Base-by-base conservation (phyloP, 1,139 yeast genomes). In the Candida labiduridarum region DNA sequence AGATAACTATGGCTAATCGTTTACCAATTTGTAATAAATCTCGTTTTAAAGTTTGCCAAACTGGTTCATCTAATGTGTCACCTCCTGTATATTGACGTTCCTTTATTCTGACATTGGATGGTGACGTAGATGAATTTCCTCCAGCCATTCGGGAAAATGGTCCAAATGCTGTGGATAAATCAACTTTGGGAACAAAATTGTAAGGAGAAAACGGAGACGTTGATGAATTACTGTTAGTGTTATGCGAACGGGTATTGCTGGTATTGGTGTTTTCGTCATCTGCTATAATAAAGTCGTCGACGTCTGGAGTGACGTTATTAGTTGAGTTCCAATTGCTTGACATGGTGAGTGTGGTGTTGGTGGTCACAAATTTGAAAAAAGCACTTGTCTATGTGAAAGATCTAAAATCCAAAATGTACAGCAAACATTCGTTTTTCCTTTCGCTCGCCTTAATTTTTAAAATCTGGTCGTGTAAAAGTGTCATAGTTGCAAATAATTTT, bases 11-110 rank as follows among this genome's bases (percentile, higher is more conserved):
- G 27, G 82, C 72, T 42, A 89, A 72, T 50, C 91, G 72, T 41
- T 75, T 76, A 5, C 87, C 89, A 48, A 89, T 87, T 22, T 85
- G 85, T 27, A 74, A 64, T 35, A 88, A 61, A 62, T 89, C 96
- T 51, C 96, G 76, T 58, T 79, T 71, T 45, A 89, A 67, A 0
- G 96, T 89, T 14, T 79, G 74, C 60, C 79, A 66, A 3, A 89
- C 91, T 0, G 96, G 90, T 69, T 89, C 96, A 64, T 89, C 96
- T 14, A 89, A 70, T 1, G 96, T 89, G 62, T 88, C 90, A 39
- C 95, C 94, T 1, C 96, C 96, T 29, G 86, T 71, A 65, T 85
- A 89, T 55, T 89, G 85, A 38, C 89, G 80, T 63, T 87, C 94
- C 56, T 80, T 79, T 29, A 87, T 76, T 49, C 80, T 80, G 56